These are phyloP conservation scores for Tolypocladium endophyticum DNA, from an alignment of 2,329 filamentous ascomycete species.

Conservation along the genomic window DNA sequence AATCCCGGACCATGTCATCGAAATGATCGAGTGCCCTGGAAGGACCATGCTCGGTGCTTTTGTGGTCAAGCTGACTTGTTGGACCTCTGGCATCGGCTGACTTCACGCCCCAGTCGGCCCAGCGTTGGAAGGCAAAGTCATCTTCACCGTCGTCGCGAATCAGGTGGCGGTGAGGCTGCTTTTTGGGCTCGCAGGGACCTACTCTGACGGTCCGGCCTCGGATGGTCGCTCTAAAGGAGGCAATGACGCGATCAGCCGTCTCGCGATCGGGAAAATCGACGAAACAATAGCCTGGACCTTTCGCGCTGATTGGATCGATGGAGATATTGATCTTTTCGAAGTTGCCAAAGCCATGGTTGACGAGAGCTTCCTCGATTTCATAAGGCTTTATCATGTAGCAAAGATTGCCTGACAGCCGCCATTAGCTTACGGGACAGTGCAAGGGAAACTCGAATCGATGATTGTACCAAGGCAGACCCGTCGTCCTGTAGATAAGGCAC, in stretches of 20 bases:
- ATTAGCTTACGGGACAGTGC: background rate
- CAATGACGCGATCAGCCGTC: conserved; percentile 41
- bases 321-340: conserved; percentile 55
- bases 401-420: conserved; percentile 34
- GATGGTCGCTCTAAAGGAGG: conserved; percentile 42
- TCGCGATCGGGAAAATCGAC: conserved; percentile 52
- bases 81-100: conserved; percentile 3
- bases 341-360: conserved; percentile 25
- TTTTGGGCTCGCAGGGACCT: conserved; percentile 52
- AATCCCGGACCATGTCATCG: conserved; percentile 14
- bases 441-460: background rate
- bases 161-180: conserved; percentile 9
- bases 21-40: conserved; percentile 19
- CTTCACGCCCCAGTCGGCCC: conserved; percentile 31
- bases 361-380: conserved; percentile 51
- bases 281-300: conserved; percentile 64
- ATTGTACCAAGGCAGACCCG: conserved; percentile 47
- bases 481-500: conserved; percentile 17
- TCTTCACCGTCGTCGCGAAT: conserved; percentile 9
- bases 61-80: background rate
- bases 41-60: conserved; percentile 13
- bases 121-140: conserved; percentile 23
- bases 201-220: conserved; percentile 52
- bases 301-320: conserved; percentile 54
- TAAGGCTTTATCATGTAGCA: conserved; percentile 39